These are phyloP conservation scores for Yamadazyma buinensis DNA, from an alignment of 1,139 yeast genomes.

Conservation along the genomic window DNA sequence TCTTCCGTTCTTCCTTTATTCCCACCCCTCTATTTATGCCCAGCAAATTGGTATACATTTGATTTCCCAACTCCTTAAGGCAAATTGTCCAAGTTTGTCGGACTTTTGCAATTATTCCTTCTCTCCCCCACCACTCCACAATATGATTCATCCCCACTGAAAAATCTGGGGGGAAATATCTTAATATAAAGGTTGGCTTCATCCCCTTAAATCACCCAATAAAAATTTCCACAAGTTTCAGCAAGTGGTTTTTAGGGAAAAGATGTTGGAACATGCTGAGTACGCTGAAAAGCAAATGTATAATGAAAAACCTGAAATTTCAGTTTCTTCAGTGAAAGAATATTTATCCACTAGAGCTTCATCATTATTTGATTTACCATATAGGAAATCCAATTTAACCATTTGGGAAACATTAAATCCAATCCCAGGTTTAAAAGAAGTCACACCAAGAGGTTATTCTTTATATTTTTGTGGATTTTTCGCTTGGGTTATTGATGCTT, in stretches of 20 bases:
- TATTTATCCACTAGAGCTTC: constrained; percentile 27
- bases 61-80: no score
- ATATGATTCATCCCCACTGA: background rate
- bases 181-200: no score
- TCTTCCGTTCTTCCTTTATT: no score
- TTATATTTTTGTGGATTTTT: constrained; percentile 60
- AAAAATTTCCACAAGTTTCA: no score
- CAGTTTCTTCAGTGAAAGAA: constrained; percentile 17
- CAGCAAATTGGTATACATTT: no score
- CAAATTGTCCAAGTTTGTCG: no score
- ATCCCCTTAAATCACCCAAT: no score
- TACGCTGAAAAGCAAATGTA: constrained; percentile 14
- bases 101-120: no score
- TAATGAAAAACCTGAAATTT: constrained; percentile 25
- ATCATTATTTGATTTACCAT: constrained; percentile 20
- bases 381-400: constrained; percentile 12
- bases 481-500: constrained; percentile 80
- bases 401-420: constrained; percentile 27
- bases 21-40: no score
- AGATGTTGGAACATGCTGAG: constrained; percentile 4
- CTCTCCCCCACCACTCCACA: no score
- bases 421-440: constrained; percentile 25
- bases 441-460: constrained; percentile 42
- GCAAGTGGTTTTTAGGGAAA: no score
- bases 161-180: no score